Conservation (phyloP, 139 green algal genomes). For the Chlorokybus atmophyticus region DNA sequence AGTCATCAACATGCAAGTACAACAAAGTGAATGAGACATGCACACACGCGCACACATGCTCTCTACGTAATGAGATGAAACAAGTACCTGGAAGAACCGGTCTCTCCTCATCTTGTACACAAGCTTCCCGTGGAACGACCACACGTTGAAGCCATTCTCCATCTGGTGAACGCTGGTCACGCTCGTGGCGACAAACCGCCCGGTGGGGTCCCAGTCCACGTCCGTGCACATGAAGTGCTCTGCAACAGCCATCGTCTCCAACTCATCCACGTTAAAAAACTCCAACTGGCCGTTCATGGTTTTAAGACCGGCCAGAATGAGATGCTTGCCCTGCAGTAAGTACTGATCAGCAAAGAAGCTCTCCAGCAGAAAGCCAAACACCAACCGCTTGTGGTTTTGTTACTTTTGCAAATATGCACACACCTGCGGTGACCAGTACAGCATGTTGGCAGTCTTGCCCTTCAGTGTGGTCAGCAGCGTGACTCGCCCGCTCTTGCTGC, state of each 20-base stretch:
- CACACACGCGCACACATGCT: too few relatives aligned
- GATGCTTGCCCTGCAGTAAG: conserved; percentile 50
- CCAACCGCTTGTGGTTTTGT: too few relatives aligned
- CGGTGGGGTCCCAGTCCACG: conserved; percentile 86
- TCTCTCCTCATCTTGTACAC: conserved; percentile 69
- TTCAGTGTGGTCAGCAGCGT: conserved; percentile 43
- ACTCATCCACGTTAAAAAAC: conserved; percentile 91
- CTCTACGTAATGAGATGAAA: too few relatives aligned
- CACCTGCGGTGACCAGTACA: conserved; percentile 71
- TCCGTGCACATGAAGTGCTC: conserved; percentile 97
- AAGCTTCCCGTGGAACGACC: conserved; percentile 75
- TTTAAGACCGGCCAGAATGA: conserved; percentile 88
- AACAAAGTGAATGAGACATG: too few relatives aligned
- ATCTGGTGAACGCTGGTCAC: conserved; percentile 81
- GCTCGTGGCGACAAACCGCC: conserved; percentile 69
- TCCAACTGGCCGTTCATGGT: conserved; percentile 83
- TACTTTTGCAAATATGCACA: too few relatives aligned
- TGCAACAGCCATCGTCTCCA: conserved; percentile 61
- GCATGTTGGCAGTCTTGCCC: conserved; percentile 57
- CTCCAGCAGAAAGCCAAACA: too few relatives aligned
- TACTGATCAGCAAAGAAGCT: too few relatives aligned
- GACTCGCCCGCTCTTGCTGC: conserved; percentile 28
- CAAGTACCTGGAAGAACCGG: conserved; percentile 60
- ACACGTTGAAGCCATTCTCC: conserved; percentile 94
- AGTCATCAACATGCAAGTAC: neutral